Evolutionary conservation across 345 rosid species (phyloP).

Genomic region (Stellera chamaejasme): DNA sequence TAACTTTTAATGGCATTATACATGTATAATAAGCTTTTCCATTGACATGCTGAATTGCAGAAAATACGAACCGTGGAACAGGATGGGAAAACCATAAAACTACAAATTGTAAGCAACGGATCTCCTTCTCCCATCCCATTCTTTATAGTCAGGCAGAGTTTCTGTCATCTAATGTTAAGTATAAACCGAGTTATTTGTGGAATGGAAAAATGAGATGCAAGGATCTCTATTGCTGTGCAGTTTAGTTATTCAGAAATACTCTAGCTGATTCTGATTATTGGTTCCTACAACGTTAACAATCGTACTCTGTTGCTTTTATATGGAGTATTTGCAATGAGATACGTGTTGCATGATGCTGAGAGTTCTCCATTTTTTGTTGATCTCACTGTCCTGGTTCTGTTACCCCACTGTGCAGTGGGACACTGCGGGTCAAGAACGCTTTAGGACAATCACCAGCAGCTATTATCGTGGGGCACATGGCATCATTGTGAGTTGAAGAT

Average conservation of each 20-base stretch:
- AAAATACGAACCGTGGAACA: slow-evolving; percentile 62
- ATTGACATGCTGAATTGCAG: slow-evolving; percentile 15
- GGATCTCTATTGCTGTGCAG: too few species aligned
- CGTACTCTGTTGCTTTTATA: background rate
- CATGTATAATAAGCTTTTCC: background rate
- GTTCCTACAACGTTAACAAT: background rate
- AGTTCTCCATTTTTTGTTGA: background rate
- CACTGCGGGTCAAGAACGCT: slow-evolving; percentile 92
- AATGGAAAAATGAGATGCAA: background rate
- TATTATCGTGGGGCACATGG: slow-evolving; percentile 97
- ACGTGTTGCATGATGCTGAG: background rate
- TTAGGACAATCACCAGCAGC: slow-evolving; percentile 89
- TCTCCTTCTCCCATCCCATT: background rate
- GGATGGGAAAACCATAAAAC: slow-evolving; percentile 55
- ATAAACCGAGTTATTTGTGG: too few species aligned
- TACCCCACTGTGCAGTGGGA: slow-evolving; percentile 54
- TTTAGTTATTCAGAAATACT: background rate
- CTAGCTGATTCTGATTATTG: background rate
- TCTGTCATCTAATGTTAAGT: too few species aligned
- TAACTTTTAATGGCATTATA: background rate
- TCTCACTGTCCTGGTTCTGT: slow-evolving; percentile 1
- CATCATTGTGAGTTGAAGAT: slow-evolving; percentile 43
- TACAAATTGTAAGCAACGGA: slow-evolving; percentile 38
- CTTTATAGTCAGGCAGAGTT: background rate
- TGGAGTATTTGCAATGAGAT: background rate